phyloP scores from a whole-genome alignment of 768 basidiomycete species.

The Collybia sordida region DNA sequence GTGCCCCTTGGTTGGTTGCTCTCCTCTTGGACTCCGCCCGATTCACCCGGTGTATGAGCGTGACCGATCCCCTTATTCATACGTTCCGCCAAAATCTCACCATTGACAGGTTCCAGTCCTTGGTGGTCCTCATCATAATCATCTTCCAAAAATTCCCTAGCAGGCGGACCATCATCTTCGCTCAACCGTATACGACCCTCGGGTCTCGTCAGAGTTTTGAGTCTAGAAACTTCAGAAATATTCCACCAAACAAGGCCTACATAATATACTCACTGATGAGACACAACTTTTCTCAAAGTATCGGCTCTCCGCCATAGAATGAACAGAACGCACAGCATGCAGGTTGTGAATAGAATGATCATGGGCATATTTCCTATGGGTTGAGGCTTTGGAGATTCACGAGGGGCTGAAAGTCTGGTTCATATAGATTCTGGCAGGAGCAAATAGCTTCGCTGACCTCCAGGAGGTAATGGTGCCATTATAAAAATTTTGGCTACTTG shows the following conservation, averaged over 20 bases:
- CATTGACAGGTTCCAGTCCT: conserved; percentile 9
- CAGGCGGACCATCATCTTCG: conserved; percentile 70
- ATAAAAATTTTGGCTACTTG: not conserved
- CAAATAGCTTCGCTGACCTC: conserved; percentile 6
- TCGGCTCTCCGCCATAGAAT: conserved; percentile 64
- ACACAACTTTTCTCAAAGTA: conserved; percentile 53
- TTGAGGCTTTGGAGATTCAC: conserved; percentile 57
- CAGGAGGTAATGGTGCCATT: conserved; percentile 14
- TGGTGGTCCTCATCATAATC: conserved; percentile 55
- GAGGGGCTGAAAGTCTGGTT: conserved; percentile 45
- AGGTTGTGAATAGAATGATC: conserved; percentile 57
- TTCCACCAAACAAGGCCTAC: conserved; percentile 19
- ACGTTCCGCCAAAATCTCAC: too few relatives aligned
- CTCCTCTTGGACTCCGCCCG: too few relatives aligned
- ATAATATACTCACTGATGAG: conserved; percentile 46
- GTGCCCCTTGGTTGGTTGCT: too few relatives aligned
- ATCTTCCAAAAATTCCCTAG: conserved; percentile 62
- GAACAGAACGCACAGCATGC: conserved; percentile 56
- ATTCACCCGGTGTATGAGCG: too few relatives aligned
- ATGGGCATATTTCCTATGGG: conserved; percentile 59
- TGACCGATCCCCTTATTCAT: too few relatives aligned
- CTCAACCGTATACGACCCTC: conserved; percentile 68
- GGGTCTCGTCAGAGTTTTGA: conserved; percentile 51
- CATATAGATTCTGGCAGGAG: not conserved
- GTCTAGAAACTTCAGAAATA: conserved; percentile 29